phyloP scores from a whole-genome alignment of 106 monocot genomes.

The Alisma plantagoaquatica region DNA sequence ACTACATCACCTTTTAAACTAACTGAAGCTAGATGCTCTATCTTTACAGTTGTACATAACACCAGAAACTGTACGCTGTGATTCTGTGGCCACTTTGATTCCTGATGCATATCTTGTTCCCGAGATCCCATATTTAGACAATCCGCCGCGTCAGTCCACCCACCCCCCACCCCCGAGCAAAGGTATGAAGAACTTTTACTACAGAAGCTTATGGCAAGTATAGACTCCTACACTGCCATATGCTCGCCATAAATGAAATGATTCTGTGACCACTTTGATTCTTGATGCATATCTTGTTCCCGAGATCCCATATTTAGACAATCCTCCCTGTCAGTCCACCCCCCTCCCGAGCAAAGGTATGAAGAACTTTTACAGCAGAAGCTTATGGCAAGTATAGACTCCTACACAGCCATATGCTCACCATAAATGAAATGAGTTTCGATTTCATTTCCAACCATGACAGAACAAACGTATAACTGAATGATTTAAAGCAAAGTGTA shows the following conservation, averaged over 20 bases:
- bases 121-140: constrained; percentile 94
- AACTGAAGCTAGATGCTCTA: constrained; percentile 89
- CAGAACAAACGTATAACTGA: too few species aligned
- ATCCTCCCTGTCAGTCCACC: constrained; percentile 57
- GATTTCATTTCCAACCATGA: too few species aligned
- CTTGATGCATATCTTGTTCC: constrained; percentile 92
- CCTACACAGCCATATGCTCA: too few species aligned
- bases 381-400: constrained; percentile 58
- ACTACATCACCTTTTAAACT: constrained; percentile 91
- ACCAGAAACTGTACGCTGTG: constrained; percentile 75
- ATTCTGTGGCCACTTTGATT: constrained; percentile 82
- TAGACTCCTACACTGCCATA: constrained; percentile 69
- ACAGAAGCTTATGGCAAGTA: constrained; percentile 74
- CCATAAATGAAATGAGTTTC: too few species aligned
- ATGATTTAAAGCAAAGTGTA: too few species aligned
- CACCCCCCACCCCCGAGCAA: constrained; percentile 93
- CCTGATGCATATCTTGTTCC: constrained; percentile 91
- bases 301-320: constrained; percentile 94
- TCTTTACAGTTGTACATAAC: constrained; percentile 95
- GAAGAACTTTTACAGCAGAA: constrained; percentile 93
- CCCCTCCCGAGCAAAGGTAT: constrained; percentile 92
- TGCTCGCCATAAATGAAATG: too few species aligned
- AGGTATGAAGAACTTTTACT: constrained; percentile 88
- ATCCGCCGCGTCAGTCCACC: constrained; percentile 57
- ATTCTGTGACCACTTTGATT: constrained; percentile 87